Conservation (phyloP, 768 basidiomycete genomes). For the Daedalea quercina region DNA sequence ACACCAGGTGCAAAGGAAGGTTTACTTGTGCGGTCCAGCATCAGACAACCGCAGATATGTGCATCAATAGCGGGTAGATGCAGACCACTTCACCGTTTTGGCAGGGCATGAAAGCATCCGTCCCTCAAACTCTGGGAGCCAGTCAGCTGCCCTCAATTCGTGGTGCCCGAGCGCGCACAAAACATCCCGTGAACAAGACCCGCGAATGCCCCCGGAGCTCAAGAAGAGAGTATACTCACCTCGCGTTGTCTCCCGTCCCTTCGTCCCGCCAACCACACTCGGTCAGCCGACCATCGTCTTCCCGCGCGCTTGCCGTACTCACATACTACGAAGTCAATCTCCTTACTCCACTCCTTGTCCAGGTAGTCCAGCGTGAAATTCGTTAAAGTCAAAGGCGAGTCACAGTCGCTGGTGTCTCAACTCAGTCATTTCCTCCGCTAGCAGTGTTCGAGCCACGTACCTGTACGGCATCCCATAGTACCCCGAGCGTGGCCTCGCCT, state of each 20-base stretch:
- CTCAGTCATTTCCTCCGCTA: not conserved
- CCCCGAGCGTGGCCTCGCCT: constrained; percentile 44
- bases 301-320: constrained; percentile 15
- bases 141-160: too few relatives aligned
- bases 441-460: constrained; percentile 30
- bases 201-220: too few relatives aligned
- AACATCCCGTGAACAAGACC: too few relatives aligned
- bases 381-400: constrained; percentile 72
- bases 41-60: too few relatives aligned
- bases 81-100: too few relatives aligned
- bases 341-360: constrained; percentile 69
- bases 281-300: not conserved
- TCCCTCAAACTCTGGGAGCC: too few relatives aligned
- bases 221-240: constrained; percentile 28
- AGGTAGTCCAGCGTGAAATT: constrained; percentile 80
- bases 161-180: too few relatives aligned
- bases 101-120: too few relatives aligned
- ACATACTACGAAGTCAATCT: constrained; percentile 91
- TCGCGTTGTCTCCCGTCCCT: constrained; percentile 79
- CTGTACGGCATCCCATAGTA: constrained; percentile 64
- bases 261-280: not conserved
- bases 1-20: too few relatives aligned
- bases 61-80: too few relatives aligned
- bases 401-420: constrained; percentile 55
- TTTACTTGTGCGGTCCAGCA: too few relatives aligned